Evolutionary conservation across 1,284 basidiomycete genomes (phyloP).

Genomic region (Irpex sp.): DNA sequence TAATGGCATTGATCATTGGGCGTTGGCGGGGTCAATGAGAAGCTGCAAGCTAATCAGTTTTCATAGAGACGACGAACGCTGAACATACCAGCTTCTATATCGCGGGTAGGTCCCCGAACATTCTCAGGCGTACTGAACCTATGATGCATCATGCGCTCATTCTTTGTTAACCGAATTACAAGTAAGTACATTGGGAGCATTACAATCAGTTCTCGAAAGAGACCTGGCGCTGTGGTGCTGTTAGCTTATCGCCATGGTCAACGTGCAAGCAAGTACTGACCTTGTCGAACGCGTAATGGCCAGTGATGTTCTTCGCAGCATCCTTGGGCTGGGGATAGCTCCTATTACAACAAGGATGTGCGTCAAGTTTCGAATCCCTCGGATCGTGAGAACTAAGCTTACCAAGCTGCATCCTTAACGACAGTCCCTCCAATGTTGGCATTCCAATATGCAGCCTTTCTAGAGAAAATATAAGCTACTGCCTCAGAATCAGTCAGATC

Average conservation of each 20-base stretch:
- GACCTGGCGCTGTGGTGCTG: background rate
- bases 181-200: background rate
- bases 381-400: background rate
- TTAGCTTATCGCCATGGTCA: background rate
- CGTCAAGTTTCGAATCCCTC: background rate
- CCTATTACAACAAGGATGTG: slow-evolving; percentile 33
- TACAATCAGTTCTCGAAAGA: background rate
- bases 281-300: slow-evolving; percentile 66
- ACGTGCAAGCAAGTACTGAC: slow-evolving; percentile 26
- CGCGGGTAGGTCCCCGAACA: background rate
- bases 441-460: slow-evolving; percentile 61
- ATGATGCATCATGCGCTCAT: background rate
- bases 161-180: background rate
- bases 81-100: background rate
- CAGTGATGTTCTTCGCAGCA: slow-evolving; percentile 52
- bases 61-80: background rate
- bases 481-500: background rate
- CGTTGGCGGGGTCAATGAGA: background rate
- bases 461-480: slow-evolving; percentile 22
- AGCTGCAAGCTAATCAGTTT: background rate
- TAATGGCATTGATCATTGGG: background rate
- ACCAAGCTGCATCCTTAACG: slow-evolving; percentile 62
- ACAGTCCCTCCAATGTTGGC: slow-evolving; percentile 43
- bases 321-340: slow-evolving; percentile 54
- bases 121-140: background rate